phyloP scores from a whole-genome alignment of 2,329 filamentous ascomycete genomes.

The Ceratocystiopsis brevicomis region DNA sequence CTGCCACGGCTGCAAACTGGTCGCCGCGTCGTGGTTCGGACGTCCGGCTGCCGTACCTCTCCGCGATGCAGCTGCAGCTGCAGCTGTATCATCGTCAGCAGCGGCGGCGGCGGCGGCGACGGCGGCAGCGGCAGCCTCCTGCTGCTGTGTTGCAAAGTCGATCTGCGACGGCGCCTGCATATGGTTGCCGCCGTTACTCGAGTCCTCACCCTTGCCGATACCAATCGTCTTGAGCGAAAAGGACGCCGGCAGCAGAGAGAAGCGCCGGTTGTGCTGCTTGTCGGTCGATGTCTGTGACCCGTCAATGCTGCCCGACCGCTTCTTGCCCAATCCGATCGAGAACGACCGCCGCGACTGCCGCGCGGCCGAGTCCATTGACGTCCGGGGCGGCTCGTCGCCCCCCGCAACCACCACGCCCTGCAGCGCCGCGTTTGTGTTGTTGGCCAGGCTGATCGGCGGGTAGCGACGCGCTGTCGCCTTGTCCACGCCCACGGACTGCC shows the following conservation, averaged over 20 bases:
- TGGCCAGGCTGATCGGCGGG: conserved; percentile 74
- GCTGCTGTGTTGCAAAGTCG: conserved; percentile 33
- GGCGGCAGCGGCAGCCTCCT: conserved; percentile 12
- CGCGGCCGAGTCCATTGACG: conserved; percentile 45
- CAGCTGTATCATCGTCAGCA: conserved; percentile 17
- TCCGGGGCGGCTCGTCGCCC: conserved; percentile 22
- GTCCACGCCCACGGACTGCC: conserved; percentile 16
- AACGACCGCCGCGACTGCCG: conserved; percentile 47
- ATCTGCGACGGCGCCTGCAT: conserved; percentile 22
- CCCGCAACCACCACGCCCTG: neutral
- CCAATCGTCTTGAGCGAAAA: conserved; percentile 48
- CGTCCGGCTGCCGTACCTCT: too few species aligned
- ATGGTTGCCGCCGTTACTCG: conserved; percentile 8
- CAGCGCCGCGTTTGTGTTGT: conserved; percentile 39
- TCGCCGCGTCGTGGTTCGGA: too few species aligned
- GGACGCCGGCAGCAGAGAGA: conserved; percentile 48
- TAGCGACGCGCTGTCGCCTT: conserved; percentile 46
- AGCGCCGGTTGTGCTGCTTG: conserved; percentile 38
- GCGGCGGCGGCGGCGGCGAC: too few species aligned
- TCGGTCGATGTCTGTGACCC: conserved; percentile 38
- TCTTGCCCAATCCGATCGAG: conserved; percentile 49
- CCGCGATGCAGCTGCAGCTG: conserved; percentile 6
- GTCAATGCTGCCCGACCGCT: conserved; percentile 46
- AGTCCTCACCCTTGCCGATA: conserved; percentile 33
- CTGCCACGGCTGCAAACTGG: too few species aligned